phyloP scores from a whole-genome alignment of 2,329 filamentous ascomycete species.

The Verruconis gallopava region DNA sequence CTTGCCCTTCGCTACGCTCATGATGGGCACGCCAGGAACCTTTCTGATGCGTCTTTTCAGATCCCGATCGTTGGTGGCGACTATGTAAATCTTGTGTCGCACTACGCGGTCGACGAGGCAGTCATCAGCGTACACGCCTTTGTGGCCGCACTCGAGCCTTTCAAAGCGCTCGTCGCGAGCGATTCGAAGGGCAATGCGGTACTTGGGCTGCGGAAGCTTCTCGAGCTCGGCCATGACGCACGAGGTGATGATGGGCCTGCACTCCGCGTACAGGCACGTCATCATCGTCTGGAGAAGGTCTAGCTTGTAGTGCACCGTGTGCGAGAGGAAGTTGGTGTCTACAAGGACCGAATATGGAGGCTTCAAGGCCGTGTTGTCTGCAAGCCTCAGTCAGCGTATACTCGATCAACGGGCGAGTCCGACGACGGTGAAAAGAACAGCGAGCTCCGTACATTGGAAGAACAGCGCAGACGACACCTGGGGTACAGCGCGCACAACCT shows the following conservation, averaged over 20 bases:
- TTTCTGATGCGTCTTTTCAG: slow-evolving; percentile 75
- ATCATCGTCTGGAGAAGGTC: slow-evolving; percentile 80
- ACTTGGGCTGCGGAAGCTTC: slow-evolving; percentile 70
- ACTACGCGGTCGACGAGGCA: slow-evolving; percentile 42
- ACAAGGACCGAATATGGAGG: slow-evolving; percentile 72
- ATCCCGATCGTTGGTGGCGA: slow-evolving; percentile 55
- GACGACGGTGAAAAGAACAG: too few species aligned
- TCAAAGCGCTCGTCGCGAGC: slow-evolving; percentile 85
- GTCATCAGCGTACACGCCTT: slow-evolving; percentile 78
- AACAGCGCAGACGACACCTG: slow-evolving; percentile 55
- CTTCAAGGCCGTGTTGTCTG: slow-evolving; percentile 73
- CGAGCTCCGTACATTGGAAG: slow-evolving; percentile 20
- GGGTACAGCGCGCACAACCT: slow-evolving; percentile 63
- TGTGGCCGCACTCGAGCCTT: slow-evolving; percentile 77
- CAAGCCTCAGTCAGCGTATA: background rate
- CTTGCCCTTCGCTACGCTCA: slow-evolving; percentile 71
- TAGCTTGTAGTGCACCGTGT: slow-evolving; percentile 84
- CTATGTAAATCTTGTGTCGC: slow-evolving; percentile 34
- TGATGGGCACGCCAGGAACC: slow-evolving; percentile 60
- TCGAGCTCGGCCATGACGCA: slow-evolving; percentile 76
- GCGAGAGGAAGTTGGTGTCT: slow-evolving; percentile 83
- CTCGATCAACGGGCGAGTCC: background rate
- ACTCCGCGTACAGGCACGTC: slow-evolving; percentile 88
- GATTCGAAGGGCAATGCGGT: slow-evolving; percentile 71
- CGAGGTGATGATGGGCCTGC: slow-evolving; percentile 73